Conservation (phyloP, 768 basidiomycete genomes). For the Tulasnella sp. region DNA sequence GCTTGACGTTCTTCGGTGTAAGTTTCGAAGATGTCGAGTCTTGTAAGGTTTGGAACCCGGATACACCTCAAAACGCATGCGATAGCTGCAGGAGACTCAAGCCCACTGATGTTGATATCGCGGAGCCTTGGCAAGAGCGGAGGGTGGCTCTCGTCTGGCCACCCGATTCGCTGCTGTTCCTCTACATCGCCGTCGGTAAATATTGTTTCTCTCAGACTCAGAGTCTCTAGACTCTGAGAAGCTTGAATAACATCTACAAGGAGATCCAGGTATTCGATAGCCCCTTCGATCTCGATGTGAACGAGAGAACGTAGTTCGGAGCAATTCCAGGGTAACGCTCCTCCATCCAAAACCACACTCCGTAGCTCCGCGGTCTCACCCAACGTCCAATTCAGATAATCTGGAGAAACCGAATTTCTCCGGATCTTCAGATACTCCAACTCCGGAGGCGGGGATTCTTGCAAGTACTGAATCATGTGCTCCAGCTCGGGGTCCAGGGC, state of each 20-base stretch:
- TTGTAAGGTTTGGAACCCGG: neutral
- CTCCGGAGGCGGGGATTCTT: neutral
- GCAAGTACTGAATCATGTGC: neutral
- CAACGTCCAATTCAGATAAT: neutral
- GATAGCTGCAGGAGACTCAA: neutral
- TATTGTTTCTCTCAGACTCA: neutral
- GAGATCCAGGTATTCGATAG: neutral
- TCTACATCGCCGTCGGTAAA: neutral
- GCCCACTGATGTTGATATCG: neutral
- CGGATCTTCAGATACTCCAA: neutral
- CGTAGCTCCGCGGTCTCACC: neutral
- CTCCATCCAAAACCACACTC: neutral
- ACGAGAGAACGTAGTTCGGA: neutral
- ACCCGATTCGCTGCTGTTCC: neutral
- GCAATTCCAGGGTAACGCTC: neutral
- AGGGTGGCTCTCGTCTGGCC: neutral
- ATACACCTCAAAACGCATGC: neutral
- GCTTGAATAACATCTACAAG: neutral
- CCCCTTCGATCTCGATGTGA: neutral
- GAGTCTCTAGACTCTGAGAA: neutral
- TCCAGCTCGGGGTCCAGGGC: neutral
- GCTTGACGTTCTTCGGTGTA: neutral
- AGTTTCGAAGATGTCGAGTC: neutral
- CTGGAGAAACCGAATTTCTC: neutral
- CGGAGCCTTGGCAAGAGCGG: neutral